These are phyloP conservation scores for Sclerotinia trifoliorum DNA, from an alignment of 2,329 filamentous ascomycete species.

Conservation along the genomic window DNA sequence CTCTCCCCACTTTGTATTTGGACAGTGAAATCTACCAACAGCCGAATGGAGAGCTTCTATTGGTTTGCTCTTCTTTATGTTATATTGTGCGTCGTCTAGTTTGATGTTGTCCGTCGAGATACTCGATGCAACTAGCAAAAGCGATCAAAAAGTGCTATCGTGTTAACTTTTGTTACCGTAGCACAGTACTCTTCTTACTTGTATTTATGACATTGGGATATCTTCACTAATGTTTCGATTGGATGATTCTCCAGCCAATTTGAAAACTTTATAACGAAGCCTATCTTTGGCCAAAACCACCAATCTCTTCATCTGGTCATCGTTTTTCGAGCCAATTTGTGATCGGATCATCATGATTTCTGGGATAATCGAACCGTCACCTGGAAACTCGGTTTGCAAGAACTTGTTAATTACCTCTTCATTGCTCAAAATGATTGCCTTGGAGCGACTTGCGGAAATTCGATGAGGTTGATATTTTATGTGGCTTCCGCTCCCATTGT, in stretches of 20 bases:
- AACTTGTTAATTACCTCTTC: conserved; percentile 29
- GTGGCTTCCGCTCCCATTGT: neutral
- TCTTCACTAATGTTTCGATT: conserved; percentile 26
- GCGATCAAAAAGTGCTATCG: neutral
- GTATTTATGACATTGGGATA: conserved; percentile 31
- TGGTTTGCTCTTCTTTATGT: neutral
- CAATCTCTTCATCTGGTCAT: conserved; percentile 30
- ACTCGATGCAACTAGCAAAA: neutral
- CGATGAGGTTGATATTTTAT: conserved; percentile 25
- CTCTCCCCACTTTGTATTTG: neutral
- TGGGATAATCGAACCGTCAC: conserved; percentile 30
- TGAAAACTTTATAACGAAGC: conserved; percentile 37
- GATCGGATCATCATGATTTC: conserved; percentile 33
- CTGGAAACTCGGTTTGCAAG: conserved; percentile 25
- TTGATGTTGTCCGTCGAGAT: neutral
- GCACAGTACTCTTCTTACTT: neutral
- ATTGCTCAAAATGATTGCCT: conserved; percentile 26
- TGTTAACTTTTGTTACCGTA: neutral
- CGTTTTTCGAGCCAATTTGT: conserved; percentile 8
- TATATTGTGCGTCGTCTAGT: neutral
- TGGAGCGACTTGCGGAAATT: conserved; percentile 6
- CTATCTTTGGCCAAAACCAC: conserved; percentile 34
- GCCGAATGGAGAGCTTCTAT: neutral
- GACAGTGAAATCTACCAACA: neutral
- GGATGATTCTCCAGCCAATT: conserved; percentile 14